Evolutionary conservation across 257 asterid species (phyloP), one percentile per base, ranked within the genome.

Genomic region (Parsonsia alboflavescens): DNA sequence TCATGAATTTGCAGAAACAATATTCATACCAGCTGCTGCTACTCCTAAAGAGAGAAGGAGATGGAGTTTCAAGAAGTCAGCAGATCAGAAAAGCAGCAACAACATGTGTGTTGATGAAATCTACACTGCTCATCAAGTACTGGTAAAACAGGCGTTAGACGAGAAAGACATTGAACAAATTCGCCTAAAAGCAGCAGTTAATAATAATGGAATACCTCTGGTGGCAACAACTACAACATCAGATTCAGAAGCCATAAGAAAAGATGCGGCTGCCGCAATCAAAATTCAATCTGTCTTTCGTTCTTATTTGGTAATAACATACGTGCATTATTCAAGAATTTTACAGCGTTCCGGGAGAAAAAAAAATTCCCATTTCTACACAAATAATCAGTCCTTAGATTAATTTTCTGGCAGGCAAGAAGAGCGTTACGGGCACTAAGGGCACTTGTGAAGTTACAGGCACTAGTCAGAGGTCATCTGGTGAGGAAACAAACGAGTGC

Each of bases 391-490:
- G 0, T 50, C 16, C n/a, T 50, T 50, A 12, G n/a, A 50, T 50
- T 7, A 17, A 50, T 50, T 50, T 72, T 24, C 54, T 70, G 77
- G 65, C 89, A 91, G 97, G 96, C 97, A 36, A 87, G 88, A 81
- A 86, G 83, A 78, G 97, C 97, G 3, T 80, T 89, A 80, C 70
- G 86, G 2, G 94, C 96, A 22, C 75, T 89, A 82, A 83, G 83
- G 76, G 95, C 86, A 64, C 76, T 91, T 22, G 97, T 91, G 85
- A 91, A 90, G 76, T 65, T 91, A 77, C 97, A 91, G 80, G 97
- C 96, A 70, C 75, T 89, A 42, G 91, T 89, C 39, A 86, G 93
- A 82, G 97, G 97, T 70, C 81, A 88, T 84, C 82, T 84, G 83
- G 93, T 89, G 33, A 82, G 96, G 57, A 89, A 89, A 79, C 89